Evolutionary conservation across 495 filamentous ascomycete species (phyloP), one percentile per base, ranked within the genome.

Genomic region (Mytilinidion resinicola): DNA sequence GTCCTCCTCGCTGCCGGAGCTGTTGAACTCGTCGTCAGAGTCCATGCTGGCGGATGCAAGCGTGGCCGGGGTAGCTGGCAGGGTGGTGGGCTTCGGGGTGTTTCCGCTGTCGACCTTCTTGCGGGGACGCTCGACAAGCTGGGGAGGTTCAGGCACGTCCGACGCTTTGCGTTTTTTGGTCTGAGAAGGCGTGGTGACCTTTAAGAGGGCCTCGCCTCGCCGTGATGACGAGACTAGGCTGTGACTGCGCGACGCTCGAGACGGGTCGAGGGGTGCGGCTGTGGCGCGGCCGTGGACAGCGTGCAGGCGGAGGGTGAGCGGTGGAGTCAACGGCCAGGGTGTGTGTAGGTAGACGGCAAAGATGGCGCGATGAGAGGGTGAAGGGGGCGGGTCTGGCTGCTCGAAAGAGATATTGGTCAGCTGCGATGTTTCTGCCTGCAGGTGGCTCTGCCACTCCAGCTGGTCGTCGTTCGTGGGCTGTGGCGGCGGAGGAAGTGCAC

Each of bases 11-110:
- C 87, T 95, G 14, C 89, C 91, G 25, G 85, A 84, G 52, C 88
- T 95, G 80, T 95, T 88, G 69, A 92, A 91, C 61, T 97, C 93
- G 70, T 97, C 92, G 62, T 97, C 93, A 11, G 93, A 96, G 69
- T 96, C 92, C 93, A 97, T 97, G 59, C 74, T 76, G 58, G 77
- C 75, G 15, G 77, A 84, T 64, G 74, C 74, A 48, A 77, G 77
- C 35, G 83, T 89, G 51, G 79, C 74, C 30, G 86, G 85, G n/a
- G 84, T 82, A 19, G 80, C 77, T 15, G 83, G 80, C 17, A 71
- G 58, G 4, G 66, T 52, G 7, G 53, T 59, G 47, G 66, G 52
- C 21, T 63, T 47, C 21, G 73, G 70, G 55, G 74, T 65, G 58
- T 72, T 70, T 53, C 74, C 71, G 73, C 75, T 73, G 62, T 70